A percentile compares a stretch with the other conserved stretches of the same genome.
Evolutionary conservation across 345 rosid genomes (phyloP).

Genomic region (Ceriops tagal): DNA sequence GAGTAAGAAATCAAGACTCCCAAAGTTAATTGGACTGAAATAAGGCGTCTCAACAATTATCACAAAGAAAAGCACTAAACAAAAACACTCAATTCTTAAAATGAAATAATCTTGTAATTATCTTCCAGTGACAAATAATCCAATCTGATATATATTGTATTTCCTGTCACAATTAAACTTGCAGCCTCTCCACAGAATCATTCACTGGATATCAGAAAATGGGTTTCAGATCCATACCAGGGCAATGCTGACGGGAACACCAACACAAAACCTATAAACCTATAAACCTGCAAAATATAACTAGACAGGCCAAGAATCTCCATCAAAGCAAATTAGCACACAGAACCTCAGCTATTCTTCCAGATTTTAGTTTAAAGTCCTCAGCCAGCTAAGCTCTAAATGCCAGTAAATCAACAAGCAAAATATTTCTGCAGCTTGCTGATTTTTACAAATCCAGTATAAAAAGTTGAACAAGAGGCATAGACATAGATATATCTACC

Average conservation of each 20-base stretch:
- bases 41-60: background rate
- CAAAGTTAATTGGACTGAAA: background rate
- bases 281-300: conserved; percentile 17
- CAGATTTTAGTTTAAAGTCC: conserved; percentile 5
- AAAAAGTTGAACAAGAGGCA: background rate
- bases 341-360: conserved; percentile 22
- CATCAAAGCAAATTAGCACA: conserved; percentile 7
- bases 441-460: conserved; percentile 24
- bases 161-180: conserved; percentile 17
- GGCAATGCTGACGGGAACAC: conserved; percentile 46
- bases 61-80: background rate
- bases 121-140: conserved; percentile 10
- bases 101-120: conserved; percentile 8
- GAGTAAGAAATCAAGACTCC: background rate
- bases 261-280: conserved; percentile 45
- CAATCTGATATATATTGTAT: conserved; percentile 12
- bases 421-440: conserved; percentile 30
- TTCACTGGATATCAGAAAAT: conserved; percentile 30
- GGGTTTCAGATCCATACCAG: conserved; percentile 57
- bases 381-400: conserved; percentile 20
- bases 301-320: conserved; percentile 12
- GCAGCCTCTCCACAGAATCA: conserved; percentile 27
- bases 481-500: no score
- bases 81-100: background rate
- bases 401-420: conserved; percentile 19